Percentiles rank a stretch among this genome's conserved stretches.
These are phyloP conservation scores for Lachancea thermotolerans DNA, from an alignment of 805 yeast species.

Conservation along the genomic window DNA sequence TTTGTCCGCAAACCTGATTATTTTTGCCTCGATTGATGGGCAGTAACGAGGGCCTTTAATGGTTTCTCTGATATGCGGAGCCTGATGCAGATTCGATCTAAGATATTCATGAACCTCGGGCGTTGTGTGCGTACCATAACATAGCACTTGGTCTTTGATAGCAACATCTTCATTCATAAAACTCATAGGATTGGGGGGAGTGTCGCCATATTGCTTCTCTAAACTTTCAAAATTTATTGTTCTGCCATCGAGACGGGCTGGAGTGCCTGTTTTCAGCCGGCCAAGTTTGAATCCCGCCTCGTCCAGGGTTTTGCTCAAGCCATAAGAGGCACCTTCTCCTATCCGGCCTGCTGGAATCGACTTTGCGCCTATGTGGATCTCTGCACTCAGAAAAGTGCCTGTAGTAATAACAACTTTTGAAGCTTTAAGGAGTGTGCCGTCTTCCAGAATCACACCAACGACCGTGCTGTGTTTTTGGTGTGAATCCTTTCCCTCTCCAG, in stretches of 20 bases:
- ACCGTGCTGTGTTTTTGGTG: slow-evolving; percentile 38
- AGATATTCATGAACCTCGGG: slow-evolving; percentile 65
- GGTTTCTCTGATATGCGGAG: slow-evolving; percentile 87
- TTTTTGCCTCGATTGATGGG: slow-evolving; percentile 90
- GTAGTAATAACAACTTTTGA: slow-evolving; percentile 81
- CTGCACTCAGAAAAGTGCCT: slow-evolving; percentile 92
- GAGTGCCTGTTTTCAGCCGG: slow-evolving; percentile 93
- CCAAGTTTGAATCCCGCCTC: slow-evolving; percentile 81
- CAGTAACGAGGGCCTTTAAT: slow-evolving; percentile 97
- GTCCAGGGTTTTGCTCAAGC: slow-evolving; percentile 70
- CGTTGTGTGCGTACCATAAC: slow-evolving; percentile 77
- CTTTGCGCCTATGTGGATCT: slow-evolving; percentile 82
- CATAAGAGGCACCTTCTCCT: slow-evolving; percentile 88
- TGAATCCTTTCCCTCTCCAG: too few relatives aligned
- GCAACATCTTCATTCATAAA: slow-evolving; percentile 64
- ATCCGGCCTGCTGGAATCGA: slow-evolving; percentile 86
- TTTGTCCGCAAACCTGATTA: slow-evolving; percentile 73
- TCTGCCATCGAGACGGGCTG: slow-evolving; percentile 72
- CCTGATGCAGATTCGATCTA: slow-evolving; percentile 62
- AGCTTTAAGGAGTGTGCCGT: slow-evolving; percentile 55
- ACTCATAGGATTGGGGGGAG: slow-evolving; percentile 86
- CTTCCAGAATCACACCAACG: slow-evolving; percentile 65
- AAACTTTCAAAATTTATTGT: slow-evolving; percentile 65
- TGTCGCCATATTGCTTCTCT: slow-evolving; percentile 70
- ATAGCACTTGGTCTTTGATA: slow-evolving; percentile 53